These are phyloP conservation scores for Pyracantha coccinea DNA, from an alignment of 331 rosid species.

Conservation along the genomic window DNA sequence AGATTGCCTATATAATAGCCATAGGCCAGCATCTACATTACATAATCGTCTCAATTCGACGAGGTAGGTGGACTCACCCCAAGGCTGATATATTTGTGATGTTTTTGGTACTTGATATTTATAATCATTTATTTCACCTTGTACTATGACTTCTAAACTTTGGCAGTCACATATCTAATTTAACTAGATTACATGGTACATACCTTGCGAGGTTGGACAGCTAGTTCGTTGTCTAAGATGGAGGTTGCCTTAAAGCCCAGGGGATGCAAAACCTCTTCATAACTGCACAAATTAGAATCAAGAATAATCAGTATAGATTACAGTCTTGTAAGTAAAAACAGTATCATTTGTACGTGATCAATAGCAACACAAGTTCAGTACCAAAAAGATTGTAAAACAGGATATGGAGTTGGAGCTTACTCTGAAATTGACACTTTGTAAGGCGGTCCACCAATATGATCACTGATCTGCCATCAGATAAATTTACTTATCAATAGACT, in stretches of 20 bases:
- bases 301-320: background rate
- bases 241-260: slow-evolving; percentile 27
- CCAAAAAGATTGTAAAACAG: background rate
- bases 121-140: background rate
- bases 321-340: background rate
- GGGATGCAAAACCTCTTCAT: slow-evolving; percentile 34
- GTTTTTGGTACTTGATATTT: background rate
- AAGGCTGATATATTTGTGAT: background rate
- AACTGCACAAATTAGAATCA: slow-evolving; percentile 16
- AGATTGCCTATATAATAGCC: background rate
- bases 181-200: background rate
- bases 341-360: background rate
- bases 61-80: background rate
- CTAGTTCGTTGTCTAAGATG: slow-evolving; percentile 29
- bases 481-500: background rate
- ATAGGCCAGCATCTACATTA: background rate
- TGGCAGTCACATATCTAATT: background rate
- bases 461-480: slow-evolving; percentile 16
- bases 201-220: slow-evolving; percentile 33
- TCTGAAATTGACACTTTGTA: slow-evolving; percentile 36
- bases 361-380: background rate
- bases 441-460: slow-evolving; percentile 38
- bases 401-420: slow-evolving; percentile 17
- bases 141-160: background rate
- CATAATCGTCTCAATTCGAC: background rate